Evolutionary conservation across 192 early-diverging fungal genomes (phyloP).

Genomic region (Umbelopsis ramanniana): DNA sequence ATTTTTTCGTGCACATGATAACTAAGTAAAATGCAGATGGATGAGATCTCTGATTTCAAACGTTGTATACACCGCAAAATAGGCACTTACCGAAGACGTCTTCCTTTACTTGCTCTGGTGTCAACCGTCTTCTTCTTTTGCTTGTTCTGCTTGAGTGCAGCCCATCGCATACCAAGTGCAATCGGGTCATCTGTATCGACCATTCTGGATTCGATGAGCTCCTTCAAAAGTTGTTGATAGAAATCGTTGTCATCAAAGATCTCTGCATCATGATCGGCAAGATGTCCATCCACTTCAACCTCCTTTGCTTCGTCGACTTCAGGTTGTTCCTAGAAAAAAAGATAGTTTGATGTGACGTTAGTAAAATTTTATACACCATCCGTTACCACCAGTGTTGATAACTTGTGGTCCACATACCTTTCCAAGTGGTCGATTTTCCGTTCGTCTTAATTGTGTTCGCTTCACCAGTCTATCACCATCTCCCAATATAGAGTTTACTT

Average conservation of each 20-base stretch:
- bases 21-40: constrained; percentile 30
- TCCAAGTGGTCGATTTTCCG: constrained; percentile 67
- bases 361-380: no score
- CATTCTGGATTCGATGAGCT: constrained; percentile 95
- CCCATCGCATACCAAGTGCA: constrained; percentile 83
- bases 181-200: constrained; percentile 88
- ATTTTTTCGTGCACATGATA: constrained; percentile 97
- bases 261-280: constrained; percentile 78
- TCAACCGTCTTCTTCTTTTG: constrained; percentile 82
- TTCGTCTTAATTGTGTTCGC: constrained; percentile 83
- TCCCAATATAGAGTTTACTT: constrained; percentile 50
- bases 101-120: constrained; percentile 89
- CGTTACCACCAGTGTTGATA: no score
- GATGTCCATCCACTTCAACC: constrained; percentile 53
- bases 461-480: constrained; percentile 82
- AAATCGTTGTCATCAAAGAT: constrained; percentile 98
- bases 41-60: neutral
- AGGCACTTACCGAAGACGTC: constrained; percentile 70
- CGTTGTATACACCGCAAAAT: neutral
- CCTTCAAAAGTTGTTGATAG: constrained; percentile 91
- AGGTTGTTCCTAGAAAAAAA: neutral
- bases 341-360: no score
- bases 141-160: constrained; percentile 66
- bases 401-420: no score
- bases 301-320: constrained; percentile 43